These are phyloP conservation scores for Passiflora organensis DNA, from an alignment of 345 rosid species.

Conservation along the genomic window DNA sequence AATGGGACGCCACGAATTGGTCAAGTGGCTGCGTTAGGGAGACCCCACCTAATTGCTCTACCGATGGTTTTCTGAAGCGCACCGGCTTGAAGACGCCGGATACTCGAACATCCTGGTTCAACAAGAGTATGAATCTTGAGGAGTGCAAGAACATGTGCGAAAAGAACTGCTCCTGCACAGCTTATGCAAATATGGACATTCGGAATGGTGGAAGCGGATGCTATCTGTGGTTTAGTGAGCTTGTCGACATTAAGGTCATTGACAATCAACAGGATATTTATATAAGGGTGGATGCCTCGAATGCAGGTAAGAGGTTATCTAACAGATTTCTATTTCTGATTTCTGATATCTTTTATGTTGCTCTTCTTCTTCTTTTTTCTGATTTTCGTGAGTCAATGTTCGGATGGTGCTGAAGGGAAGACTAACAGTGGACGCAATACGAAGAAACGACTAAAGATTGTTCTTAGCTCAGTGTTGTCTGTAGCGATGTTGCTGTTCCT, in stretches of 20 bases:
- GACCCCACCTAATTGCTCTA: background rate
- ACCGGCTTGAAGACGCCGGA: background rate
- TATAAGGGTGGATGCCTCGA: slow-evolving; percentile 35
- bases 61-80: background rate
- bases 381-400: too few relatives aligned
- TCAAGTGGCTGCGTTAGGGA: background rate
- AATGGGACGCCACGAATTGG: slow-evolving; percentile 1
- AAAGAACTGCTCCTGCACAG: background rate
- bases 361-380: background rate
- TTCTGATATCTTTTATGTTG: too few relatives aligned
- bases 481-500: background rate
- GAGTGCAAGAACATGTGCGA: background rate
- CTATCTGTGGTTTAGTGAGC: slow-evolving; percentile 10
- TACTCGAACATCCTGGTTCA: slow-evolving; percentile 5
- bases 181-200: slow-evolving; percentile 1
- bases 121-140: background rate
- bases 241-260: slow-evolving; percentile 6
- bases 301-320: slow-evolving; percentile 17
- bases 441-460: background rate
- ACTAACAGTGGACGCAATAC: background rate
- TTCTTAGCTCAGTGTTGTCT: background rate
- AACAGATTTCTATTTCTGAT: too few relatives aligned
- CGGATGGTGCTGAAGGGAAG: too few relatives aligned
- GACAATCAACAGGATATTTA: slow-evolving; percentile 34
- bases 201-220: slow-evolving; percentile 17